Conservation (phyloP, 805 yeast species). For the Myxozyma melibiosi region DNA sequence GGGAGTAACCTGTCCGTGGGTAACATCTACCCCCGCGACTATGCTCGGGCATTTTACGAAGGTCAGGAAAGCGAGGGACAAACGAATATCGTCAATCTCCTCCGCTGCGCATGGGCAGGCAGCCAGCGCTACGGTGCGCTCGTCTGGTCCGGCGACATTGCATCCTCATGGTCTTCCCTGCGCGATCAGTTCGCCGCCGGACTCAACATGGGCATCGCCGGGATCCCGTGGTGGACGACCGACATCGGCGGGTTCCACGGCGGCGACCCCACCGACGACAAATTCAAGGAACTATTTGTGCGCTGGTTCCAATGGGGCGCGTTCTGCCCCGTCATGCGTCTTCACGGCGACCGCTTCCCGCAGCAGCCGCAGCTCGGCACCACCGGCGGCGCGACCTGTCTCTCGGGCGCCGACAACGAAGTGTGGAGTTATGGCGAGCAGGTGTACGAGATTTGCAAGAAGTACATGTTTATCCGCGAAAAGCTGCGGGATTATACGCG, state of each 20-base stretch:
- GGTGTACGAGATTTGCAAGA: constrained; percentile 30
- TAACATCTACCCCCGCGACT: constrained; percentile 32
- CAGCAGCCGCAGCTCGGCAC: constrained; percentile 31
- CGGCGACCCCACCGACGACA: constrained; percentile 28
- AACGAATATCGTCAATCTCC: constrained; percentile 12
- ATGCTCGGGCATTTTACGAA: constrained; percentile 31
- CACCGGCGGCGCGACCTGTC: constrained; percentile 33
- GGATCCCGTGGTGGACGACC: constrained; percentile 36
- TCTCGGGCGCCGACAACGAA: constrained; percentile 33
- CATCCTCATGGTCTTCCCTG: constrained; percentile 31
- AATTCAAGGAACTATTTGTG: constrained; percentile 28
- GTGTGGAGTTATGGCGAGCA: constrained; percentile 34
- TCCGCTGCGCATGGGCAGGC: constrained; percentile 35
- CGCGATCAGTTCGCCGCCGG: constrained; percentile 33
- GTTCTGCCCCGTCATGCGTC: constrained; percentile 33
- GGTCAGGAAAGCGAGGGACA: constrained; percentile 23
- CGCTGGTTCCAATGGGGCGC: constrained; percentile 36
- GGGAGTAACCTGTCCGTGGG: constrained; percentile 29
- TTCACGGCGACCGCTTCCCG: constrained; percentile 30
- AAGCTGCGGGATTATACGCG: constrained; percentile 28
- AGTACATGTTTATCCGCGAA: constrained; percentile 29
- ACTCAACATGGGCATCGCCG: constrained; percentile 34
- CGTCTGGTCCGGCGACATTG: constrained; percentile 34
- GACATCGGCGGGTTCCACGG: constrained; percentile 35
- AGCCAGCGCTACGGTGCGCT: constrained; percentile 34